Base-by-base conservation (phyloP, 1,284 basidiomycete genomes). In the Irpex rosettiformis region DNA sequence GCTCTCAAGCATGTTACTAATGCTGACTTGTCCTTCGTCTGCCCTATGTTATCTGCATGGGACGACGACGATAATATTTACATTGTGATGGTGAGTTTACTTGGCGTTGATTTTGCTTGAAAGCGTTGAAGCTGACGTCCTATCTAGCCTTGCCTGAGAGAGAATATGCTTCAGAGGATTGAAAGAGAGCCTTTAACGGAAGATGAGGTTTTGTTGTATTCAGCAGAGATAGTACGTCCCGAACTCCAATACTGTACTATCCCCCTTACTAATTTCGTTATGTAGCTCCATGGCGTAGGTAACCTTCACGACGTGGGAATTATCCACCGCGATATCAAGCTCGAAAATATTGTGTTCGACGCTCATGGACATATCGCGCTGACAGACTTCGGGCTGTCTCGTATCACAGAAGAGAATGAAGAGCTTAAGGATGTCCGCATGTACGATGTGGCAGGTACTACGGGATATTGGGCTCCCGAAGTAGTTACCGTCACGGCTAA, bases 361-460 rank as follows among this genome's bases (percentile, higher is more conserved):
- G n/a, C 42, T 1, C 25, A 49, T 37, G 68, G 69, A 8, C 65
- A 63, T 18, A 40, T 65, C 30, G 58, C 62, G 2, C 54, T 70
- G 33, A 55, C 62, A 4, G 69, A 69, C 59, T 65, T 69, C 37
- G 65, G 65, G 7, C 59, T 58, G 13, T 53, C 65, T 10, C 53
- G 45, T 6, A 86, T 83, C 13, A n/a, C 6, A 21, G 54, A 76
- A 74, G 22, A 79, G 81, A 64, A 69, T 69, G 54, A 66, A 65
- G 40, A 77, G 73, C 58, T 72, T 68, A 18, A 84, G 65, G 24
- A 40, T 6, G 18, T 37, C 25, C 25, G 11, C 16, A 16, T 52
- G 33, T 22, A 18, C 18, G 47, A 43, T 16, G 10, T 40, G 8
- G 37, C 54, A 25, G 68, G 68, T 30, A 62, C 69, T 24, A 18